These are phyloP conservation scores for Halophytophthora batemanensis DNA, from an alignment of 352 stramenopile genomes.

Conservation along the genomic window DNA sequence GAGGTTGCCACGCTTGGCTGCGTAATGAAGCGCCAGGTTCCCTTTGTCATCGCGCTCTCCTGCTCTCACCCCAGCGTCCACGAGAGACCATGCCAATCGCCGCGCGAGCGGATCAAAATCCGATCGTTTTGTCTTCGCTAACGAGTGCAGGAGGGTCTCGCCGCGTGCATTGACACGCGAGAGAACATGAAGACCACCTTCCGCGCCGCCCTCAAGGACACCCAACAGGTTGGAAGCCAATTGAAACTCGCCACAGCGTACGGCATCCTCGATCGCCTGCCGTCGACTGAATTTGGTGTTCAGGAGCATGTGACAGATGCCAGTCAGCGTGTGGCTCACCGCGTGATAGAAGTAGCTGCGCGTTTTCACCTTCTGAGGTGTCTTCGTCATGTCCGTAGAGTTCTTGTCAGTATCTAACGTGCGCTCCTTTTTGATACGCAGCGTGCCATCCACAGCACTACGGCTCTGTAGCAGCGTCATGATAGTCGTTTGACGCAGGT, in stretches of 20 bases:
- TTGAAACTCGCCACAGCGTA: conserved; percentile 68
- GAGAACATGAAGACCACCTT: conserved; percentile 29
- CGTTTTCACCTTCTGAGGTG: conserved; percentile 17
- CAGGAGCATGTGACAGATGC: conserved; percentile 77
- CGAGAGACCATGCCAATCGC: conserved; percentile 61
- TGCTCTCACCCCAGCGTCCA: conserved; percentile 46
- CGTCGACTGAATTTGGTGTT: conserved; percentile 68
- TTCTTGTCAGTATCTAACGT: conserved; percentile 6
- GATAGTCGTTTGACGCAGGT: conserved; percentile 69
- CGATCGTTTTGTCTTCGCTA: conserved; percentile 50
- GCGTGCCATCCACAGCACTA: conserved; percentile 46
- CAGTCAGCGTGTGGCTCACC: conserved; percentile 61
- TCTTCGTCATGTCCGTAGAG: conserved; percentile 4
- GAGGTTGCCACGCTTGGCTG: conserved; percentile 45
- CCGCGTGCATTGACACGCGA: conserved; percentile 37
- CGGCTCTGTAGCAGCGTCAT: conserved; percentile 72
- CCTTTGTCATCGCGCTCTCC: conserved; percentile 29
- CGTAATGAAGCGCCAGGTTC: conserved; percentile 58
- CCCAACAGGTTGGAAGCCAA: conserved; percentile 67
- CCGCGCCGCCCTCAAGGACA: conserved; percentile 42
- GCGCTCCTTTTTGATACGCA: conserved; percentile 27
- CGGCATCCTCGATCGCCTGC: conserved; percentile 72
- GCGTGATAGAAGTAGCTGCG: conserved; percentile 77
- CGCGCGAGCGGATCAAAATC: conserved; percentile 51
- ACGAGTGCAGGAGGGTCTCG: conserved; percentile 59